Base-by-base conservation (phyloP, 1,139 yeast species). In the Hanseniaspora uvarum region DNA sequence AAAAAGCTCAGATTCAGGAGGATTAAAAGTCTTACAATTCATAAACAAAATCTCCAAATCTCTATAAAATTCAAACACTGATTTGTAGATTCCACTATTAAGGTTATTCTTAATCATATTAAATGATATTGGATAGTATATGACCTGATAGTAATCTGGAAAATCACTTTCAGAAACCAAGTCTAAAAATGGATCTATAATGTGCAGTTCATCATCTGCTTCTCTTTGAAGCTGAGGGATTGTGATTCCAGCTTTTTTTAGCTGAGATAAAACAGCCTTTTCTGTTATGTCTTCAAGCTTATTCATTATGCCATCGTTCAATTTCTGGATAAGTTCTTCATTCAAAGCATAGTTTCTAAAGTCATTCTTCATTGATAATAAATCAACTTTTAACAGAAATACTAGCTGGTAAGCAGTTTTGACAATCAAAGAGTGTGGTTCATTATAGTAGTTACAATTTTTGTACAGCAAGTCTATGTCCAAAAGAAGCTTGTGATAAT, bases 391-490 rank as follows among this genome's bases (percentile, higher is more conserved):
- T 36, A 67, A 60, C 33, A 59, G 64, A 46, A 63, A 62, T 14
- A 65, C 65, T 50, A 63, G 63, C 56, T 67, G 70, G 49, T 59
- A 65, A 3, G 86, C 79, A 62, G 80, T 81, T 31, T 69, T 67
- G 1, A 82, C 88, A 55, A 83, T 80, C 67, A 79, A 72, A 55
- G 84, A 78, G 19, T 73, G 78, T 1, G 79, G 73, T 58, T 79
- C 83, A 62, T 83, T 83, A 65, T 79, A 83, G 8, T 75, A 69
- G 36, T 69, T 65, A 24, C 89, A 86, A 65, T 83, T 83, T 51
- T 77, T 76, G 21, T 75, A 68, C 67, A 83, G 69, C 56, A 77
- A 65, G 59, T 75, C 71, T 62, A 83, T 78, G 67, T 82, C 87
- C 6, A 67, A 68, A 34, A 78, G 58, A 58, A 82, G 79, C 49